Base-by-base conservation (phyloP, 768 basidiomycete genomes). In the Piloderma croceum region DNA sequence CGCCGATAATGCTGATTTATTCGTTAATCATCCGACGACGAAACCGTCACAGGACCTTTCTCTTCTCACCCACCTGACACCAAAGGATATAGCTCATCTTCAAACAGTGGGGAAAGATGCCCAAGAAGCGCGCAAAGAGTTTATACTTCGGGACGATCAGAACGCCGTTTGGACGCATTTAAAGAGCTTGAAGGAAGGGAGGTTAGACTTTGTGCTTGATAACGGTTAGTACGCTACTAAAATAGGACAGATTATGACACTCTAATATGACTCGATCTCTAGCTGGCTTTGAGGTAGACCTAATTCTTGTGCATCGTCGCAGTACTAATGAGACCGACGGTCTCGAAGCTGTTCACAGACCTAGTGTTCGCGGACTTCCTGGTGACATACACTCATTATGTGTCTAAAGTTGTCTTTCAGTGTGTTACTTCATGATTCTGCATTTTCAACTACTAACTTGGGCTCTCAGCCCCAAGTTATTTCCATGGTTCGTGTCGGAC, bases 401-500 rank as follows among this genome's bases (percentile, higher is more conserved):
- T 91, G 36, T 73, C 74, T 10, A 73, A 76, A 49, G 86, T 93
- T 20, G 79, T 90, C 41, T 96, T 97, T 64, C 94, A 99, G 92
- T 94, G 37, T 44, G 79, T 71, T 31, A 19, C 24, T 22, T 10
- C 19, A 29, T 38, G 39, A 46, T 21, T 6, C 17, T 20, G 36
- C 22, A 23, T 37, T 13, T 9, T 37, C 34, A 17, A 27, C 20
- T 34, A 27, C 33, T 37, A 34, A 31, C 34, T 15, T 41, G n/a
- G n/a, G 13, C 39, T 32, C 9, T 3, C 45, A 94, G 92, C 64
- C 89, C 92, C 0, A 97, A 99, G 60, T 67, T 86, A 7, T 85
- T 97, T 38, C 93, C 93, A 0, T 99, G 94, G 92, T 99, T 98
- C 57, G 93, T 97, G 34, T 91, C 88, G 9, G 90, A 96, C 58